Conservation (phyloP, 306 rosid species). For the Cicer arietinum region DNA sequence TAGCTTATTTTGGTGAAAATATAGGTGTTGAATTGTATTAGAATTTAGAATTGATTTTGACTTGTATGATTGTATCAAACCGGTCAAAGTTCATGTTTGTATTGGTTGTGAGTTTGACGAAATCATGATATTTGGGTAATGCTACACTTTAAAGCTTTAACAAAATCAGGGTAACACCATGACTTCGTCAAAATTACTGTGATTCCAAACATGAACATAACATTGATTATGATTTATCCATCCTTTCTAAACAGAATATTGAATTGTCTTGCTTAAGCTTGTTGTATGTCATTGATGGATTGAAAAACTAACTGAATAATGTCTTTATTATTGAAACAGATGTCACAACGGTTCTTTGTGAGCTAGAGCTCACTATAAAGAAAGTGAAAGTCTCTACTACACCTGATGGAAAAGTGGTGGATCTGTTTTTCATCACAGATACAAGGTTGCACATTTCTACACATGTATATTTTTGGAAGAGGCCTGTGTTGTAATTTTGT, state of each 20-base stretch:
- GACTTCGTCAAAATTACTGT: too few species aligned
- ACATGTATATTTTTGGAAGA: constrained; percentile 4
- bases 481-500: constrained; percentile 21
- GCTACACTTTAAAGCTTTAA: too few species aligned
- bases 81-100: too few species aligned
- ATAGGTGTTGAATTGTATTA: neutral
- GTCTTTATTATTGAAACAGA: constrained; percentile 55
- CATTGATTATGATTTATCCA: neutral
- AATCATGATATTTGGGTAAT: too few species aligned
- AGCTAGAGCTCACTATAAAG: constrained; percentile 80
- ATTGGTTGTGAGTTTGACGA: too few species aligned
- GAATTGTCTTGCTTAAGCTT: constrained; percentile 15
- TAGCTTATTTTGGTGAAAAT: neutral
- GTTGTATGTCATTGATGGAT: neutral
- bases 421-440: constrained; percentile 90
- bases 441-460: constrained; percentile 63
- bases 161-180: too few species aligned
- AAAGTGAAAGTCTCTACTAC: constrained; percentile 98
- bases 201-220: too few species aligned
- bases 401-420: constrained; percentile 91
- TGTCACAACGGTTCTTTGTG: constrained; percentile 86
- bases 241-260: constrained; percentile 12
- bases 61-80: neutral
- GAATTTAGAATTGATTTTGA: neutral
- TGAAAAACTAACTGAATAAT: constrained; percentile 15